phyloP scores from a whole-genome alignment of 1,284 basidiomycete genomes.

The Melampsora americana region DNA sequence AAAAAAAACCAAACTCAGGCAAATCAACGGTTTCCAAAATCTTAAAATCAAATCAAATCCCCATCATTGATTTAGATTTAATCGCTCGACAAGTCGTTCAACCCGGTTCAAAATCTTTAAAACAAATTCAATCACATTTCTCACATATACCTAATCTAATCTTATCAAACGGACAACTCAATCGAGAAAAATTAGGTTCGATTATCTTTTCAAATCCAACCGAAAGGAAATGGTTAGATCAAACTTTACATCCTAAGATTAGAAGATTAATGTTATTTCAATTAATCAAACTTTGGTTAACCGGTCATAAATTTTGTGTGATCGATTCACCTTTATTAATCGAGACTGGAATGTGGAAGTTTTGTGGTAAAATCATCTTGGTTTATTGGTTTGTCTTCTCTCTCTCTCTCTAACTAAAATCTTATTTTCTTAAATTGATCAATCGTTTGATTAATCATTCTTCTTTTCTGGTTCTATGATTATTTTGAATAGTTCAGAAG shows the following conservation, averaged over 20 bases:
- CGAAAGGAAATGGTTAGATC: slow-evolving; percentile 72
- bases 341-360: slow-evolving; percentile 81
- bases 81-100: slow-evolving; percentile 82
- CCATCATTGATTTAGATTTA: slow-evolving; percentile 87
- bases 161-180: slow-evolving; percentile 63
- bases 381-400: slow-evolving; percentile 85
- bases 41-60: slow-evolving; percentile 64
- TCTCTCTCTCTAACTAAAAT: too few species aligned
- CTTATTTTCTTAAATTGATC: too few species aligned
- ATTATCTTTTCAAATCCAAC: slow-evolving; percentile 77
- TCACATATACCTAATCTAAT: slow-evolving; percentile 69
- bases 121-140: slow-evolving; percentile 61
- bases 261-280: slow-evolving; percentile 69
- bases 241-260: slow-evolving; percentile 86
- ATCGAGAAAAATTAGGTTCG: slow-evolving; percentile 77
- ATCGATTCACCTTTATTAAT: slow-evolving; percentile 91
- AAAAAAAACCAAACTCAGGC: too few species aligned
- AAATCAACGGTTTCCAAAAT: slow-evolving; percentile 86
- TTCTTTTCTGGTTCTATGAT: background rate
- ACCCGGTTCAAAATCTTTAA: slow-evolving; percentile 74
- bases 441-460: background rate
- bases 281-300: slow-evolving; percentile 70
- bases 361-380: slow-evolving; percentile 77
- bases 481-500: slow-evolving; percentile 60
- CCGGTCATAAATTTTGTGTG: slow-evolving; percentile 73